phyloP scores from a whole-genome alignment of 345 rosid species.

The Lepidium didymum region DNA sequence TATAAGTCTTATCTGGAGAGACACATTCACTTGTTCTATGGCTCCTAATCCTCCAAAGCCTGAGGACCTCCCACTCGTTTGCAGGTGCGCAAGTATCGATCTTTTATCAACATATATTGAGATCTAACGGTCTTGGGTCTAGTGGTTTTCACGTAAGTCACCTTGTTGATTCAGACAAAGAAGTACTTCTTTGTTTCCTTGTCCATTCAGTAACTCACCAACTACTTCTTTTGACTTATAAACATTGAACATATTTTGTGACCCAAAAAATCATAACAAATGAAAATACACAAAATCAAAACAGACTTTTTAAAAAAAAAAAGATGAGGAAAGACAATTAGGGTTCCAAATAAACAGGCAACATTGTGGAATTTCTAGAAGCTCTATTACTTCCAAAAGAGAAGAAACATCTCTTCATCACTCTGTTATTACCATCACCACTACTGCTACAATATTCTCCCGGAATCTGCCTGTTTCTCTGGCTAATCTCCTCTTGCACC shows the following conservation, averaged over 20 bases:
- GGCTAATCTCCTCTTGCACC: slow-evolving; percentile 48
- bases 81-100: too few relatives aligned
- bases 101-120: too few relatives aligned
- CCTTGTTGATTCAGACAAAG: too few relatives aligned
- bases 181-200: too few relatives aligned
- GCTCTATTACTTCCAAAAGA: slow-evolving; percentile 60
- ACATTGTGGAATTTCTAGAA: slow-evolving; percentile 56
- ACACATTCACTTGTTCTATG: slow-evolving; percentile 26
- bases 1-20: slow-evolving; percentile 37
- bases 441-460: slow-evolving; percentile 16
- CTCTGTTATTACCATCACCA: slow-evolving; percentile 27
- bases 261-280: not conserved
- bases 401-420: slow-evolving; percentile 60
- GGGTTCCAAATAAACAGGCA: slow-evolving; percentile 53
- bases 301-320: not conserved
- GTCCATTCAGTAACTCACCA: too few relatives aligned
- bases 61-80: slow-evolving; percentile 36
- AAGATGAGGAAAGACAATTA: slow-evolving; percentile 9
- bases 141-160: too few relatives aligned
- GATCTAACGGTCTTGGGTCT: too few relatives aligned
- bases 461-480: slow-evolving; percentile 26
- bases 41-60: slow-evolving; percentile 34
- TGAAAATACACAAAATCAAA: not conserved
- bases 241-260: too few relatives aligned
- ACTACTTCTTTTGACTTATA: too few relatives aligned